Percentiles rank a stretch among this genome's conserved stretches.
These are phyloP conservation scores for Mucor irregularis DNA, from an alignment of 371 early-diverging fungal species.

Conservation along the genomic window DNA sequence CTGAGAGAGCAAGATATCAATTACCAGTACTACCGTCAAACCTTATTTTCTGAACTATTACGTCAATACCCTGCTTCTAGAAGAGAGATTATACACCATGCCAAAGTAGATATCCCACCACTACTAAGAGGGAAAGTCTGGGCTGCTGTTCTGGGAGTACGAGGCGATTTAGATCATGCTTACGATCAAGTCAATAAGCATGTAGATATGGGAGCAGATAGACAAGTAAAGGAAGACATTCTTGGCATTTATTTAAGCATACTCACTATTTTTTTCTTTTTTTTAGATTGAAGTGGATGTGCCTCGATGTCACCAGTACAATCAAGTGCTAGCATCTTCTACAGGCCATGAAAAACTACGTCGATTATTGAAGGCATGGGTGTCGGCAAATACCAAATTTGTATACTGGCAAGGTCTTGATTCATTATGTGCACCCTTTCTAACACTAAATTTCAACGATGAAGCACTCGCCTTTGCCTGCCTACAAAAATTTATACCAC, in stretches of 20 bases:
- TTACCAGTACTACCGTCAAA: slow-evolving; percentile 69
- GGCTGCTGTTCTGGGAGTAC: slow-evolving; percentile 75
- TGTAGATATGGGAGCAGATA: slow-evolving; percentile 52
- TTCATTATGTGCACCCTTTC: slow-evolving; percentile 78
- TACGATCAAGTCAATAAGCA: slow-evolving; percentile 66
- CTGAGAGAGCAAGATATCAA: slow-evolving; percentile 69
- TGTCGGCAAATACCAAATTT: slow-evolving; percentile 57
- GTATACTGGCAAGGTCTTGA: slow-evolving; percentile 91
- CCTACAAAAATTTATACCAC: slow-evolving; percentile 64
- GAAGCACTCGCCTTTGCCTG: slow-evolving; percentile 74
- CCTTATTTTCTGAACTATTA: slow-evolving; percentile 63
- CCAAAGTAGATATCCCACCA: slow-evolving; percentile 76
- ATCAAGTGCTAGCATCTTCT: slow-evolving; percentile 70
- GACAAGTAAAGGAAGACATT: slow-evolving; percentile 48
- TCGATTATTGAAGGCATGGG: slow-evolving; percentile 71
- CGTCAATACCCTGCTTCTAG: slow-evolving; percentile 70
- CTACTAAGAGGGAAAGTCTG: slow-evolving; percentile 74
- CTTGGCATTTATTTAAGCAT: background rate
- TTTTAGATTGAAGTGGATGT: slow-evolving; percentile 68
- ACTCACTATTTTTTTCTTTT: background rate
- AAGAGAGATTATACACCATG: slow-evolving; percentile 68
- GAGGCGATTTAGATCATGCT: slow-evolving; percentile 56
- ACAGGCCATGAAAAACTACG: slow-evolving; percentile 73
- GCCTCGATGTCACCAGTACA: slow-evolving; percentile 86
- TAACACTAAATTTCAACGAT: slow-evolving; percentile 73